Evolutionary conservation across 2,329 filamentous ascomycete species (phyloP), one percentile per base, ranked within the genome.

Genomic region (Aureobasidium melanogenum): DNA sequence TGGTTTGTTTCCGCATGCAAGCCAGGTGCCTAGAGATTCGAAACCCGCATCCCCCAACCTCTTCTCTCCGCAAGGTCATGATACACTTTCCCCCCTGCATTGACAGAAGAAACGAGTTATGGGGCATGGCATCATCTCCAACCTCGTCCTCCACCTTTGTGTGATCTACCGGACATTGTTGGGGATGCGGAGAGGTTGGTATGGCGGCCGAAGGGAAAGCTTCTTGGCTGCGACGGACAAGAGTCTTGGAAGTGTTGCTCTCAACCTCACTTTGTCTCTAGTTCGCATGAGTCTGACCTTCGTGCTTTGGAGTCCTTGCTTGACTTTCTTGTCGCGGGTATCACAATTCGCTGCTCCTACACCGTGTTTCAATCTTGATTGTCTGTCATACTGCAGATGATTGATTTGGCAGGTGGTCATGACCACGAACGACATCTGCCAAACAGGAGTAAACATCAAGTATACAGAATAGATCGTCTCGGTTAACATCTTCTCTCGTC

Each of bases 201-300:
- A 32, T 55, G 51, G 51, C 36, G 15, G 36, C 15, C 32, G 32
- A 39, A 26, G 34, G 34, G 24, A 26, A 55, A 47, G 5, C 14
- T 24, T 43, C 52, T 56, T 56, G 52, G 52, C 52, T 44, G 52
- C 34, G 5, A 44, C 52, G 34, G 52, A 56, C 52, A 44, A 56
- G 52, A 56, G 17, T 56, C 39, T 44, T 56, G 39, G 52, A 17
- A 34, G 36, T n/a, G 34, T 41, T 7, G 8, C 34, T 54, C 50
- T 26, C 36, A 30, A 54, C 39, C n/a, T 56, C 52, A 43, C 36
- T 36, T 55, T 24, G 5, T 55, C 12, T 9, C 7, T 30, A 9
- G 28, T 22, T 28, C 39, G 50, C 36, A 30, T 6, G 34, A 28
- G 9, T 30, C 30, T 41, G 50, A 19, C 24, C 34, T 26, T 41